These are phyloP conservation scores for Gamsiella multidivaricata DNA, from an alignment of 192 early-diverging fungal species.

Conservation along the genomic window DNA sequence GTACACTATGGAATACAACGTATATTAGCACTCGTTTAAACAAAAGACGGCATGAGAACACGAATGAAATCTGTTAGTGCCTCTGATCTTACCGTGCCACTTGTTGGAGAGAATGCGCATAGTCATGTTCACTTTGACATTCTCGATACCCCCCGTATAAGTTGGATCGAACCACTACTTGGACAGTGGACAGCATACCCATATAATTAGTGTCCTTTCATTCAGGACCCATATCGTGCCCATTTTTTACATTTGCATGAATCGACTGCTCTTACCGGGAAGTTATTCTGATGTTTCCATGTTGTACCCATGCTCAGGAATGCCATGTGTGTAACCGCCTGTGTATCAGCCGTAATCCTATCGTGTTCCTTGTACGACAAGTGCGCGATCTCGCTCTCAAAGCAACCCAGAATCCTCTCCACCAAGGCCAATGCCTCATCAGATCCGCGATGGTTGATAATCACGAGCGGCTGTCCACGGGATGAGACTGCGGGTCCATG, in stretches of 20 bases:
- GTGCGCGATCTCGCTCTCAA: conserved; percentile 87
- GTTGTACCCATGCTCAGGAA: conserved; percentile 96
- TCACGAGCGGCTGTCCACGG: conserved; percentile 82
- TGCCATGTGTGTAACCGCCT: conserved; percentile 95
- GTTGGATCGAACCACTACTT: conserved; percentile 86
- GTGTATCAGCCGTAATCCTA: conserved; percentile 96
- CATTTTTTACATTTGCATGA: too few relatives aligned
- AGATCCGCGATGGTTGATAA: conserved; percentile 83
- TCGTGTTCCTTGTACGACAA: conserved; percentile 90
- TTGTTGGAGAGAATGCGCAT: conserved; percentile 94
- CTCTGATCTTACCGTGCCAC: conserved; percentile 86
- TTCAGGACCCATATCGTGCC: neutral
- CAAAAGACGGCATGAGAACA: neutral
- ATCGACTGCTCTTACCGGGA: conserved; percentile 73
- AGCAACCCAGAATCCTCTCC: conserved; percentile 71
- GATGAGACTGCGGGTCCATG: conserved; percentile 93
- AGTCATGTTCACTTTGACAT: conserved; percentile 95
- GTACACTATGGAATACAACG: conserved; percentile 40
- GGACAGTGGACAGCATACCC: neutral
- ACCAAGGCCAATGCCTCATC: conserved; percentile 68
- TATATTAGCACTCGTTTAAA: too few relatives aligned
- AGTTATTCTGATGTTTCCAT: conserved; percentile 84
- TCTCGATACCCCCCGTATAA: conserved; percentile 95
- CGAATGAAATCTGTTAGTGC: neutral
- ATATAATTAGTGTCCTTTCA: neutral